phyloP scores from a whole-genome alignment of 371 early-diverging fungal genomes.

The Mortierella sp. region DNA sequence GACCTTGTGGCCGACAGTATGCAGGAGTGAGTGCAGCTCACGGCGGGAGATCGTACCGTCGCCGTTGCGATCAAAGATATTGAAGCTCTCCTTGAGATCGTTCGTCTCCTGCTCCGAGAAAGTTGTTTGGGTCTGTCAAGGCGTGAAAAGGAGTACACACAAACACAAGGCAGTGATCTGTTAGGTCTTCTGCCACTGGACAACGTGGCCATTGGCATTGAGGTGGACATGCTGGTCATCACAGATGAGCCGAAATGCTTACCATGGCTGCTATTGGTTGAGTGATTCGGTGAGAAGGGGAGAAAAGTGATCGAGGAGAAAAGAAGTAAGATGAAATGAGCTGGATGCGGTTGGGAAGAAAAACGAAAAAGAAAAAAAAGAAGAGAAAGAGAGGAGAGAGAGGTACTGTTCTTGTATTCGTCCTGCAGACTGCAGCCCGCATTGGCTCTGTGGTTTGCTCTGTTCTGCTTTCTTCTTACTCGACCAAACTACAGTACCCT shows the following conservation, averaged over 20 bases:
- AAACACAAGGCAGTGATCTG: no score
- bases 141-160: neutral
- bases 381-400: neutral
- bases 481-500: neutral
- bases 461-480: neutral
- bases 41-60: slow-evolving; percentile 63
- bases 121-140: no score
- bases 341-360: no score
- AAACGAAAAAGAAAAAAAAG: neutral
- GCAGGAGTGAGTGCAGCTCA: slow-evolving; percentile 55
- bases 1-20: slow-evolving; percentile 45
- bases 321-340: neutral
- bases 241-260: no score
- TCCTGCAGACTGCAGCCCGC: no score
- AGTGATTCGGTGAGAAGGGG: neutral
- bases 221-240: no score
- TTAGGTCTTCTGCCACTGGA: no score
- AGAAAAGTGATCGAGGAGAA: neutral
- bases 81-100: slow-evolving; percentile 63
- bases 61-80: slow-evolving; percentile 66
- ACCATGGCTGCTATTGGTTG: no score
- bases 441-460: no score
- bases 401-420: neutral
- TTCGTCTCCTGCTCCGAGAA: slow-evolving; percentile 14
- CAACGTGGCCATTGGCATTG: no score